Conservation (phyloP, 1,284 basidiomycete species). For the Puccinia horiana region DNA sequence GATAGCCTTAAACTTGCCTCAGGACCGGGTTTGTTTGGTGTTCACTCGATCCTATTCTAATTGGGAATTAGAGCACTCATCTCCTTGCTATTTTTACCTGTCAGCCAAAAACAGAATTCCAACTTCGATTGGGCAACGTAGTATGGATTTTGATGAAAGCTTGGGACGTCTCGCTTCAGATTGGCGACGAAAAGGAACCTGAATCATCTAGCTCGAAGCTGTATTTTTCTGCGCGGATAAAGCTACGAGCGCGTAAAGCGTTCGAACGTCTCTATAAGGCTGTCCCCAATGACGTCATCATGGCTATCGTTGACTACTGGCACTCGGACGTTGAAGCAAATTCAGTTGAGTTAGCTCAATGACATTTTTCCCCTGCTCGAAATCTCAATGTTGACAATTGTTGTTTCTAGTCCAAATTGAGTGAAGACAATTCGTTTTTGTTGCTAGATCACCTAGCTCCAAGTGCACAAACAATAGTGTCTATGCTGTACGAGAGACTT, state of each 20-base stretch:
- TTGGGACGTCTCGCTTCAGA: slow-evolving; percentile 53
- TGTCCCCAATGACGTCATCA: slow-evolving; percentile 76
- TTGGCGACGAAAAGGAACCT: slow-evolving; percentile 57
- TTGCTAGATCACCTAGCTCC: slow-evolving; percentile 79
- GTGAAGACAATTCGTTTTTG: slow-evolving; percentile 67
- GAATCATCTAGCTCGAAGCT: slow-evolving; percentile 66
- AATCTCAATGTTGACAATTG: background rate
- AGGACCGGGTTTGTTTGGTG: slow-evolving; percentile 4
- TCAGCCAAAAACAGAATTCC: slow-evolving; percentile 51
- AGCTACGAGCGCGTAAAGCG: slow-evolving; percentile 71
- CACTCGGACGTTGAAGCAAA: slow-evolving; percentile 50
- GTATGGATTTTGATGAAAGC: slow-evolving; percentile 53
- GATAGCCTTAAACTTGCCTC: slow-evolving; percentile 3
- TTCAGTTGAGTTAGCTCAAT: background rate
- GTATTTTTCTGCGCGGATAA: slow-evolving; percentile 67
- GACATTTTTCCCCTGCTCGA: background rate
- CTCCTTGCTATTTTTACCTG: background rate
- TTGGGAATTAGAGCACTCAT: slow-evolving; percentile 22
- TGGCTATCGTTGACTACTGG: slow-evolving; percentile 79
- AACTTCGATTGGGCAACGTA: slow-evolving; percentile 49
- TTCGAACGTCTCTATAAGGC: slow-evolving; percentile 83
- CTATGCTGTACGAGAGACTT: slow-evolving; percentile 85
- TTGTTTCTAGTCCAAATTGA: slow-evolving; percentile 51
- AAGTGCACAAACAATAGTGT: slow-evolving; percentile 82
- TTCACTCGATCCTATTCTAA: background rate